Evolutionary conservation across 192 early-diverging fungal species (phyloP), one percentile per base, ranked within the genome.

Genomic region (Coemansia sp.): DNA sequence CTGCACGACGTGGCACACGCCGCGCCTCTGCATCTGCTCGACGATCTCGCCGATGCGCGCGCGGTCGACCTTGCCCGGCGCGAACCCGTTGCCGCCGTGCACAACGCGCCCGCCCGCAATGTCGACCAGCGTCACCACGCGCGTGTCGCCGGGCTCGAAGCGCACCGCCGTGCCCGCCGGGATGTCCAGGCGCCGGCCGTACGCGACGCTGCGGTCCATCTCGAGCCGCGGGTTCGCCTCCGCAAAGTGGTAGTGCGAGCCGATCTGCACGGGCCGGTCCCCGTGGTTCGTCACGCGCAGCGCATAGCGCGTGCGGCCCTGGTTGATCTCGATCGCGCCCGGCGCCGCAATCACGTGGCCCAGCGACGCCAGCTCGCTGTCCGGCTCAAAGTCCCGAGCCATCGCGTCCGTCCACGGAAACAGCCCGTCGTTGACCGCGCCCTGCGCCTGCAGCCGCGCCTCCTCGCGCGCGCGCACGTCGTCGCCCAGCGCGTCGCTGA

Each of bases 231-330:
- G 80, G 69, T 98, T 98, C 31, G 89, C 82, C 73, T 98, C 96
- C 54, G 95, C 92, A 65, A 98, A 92, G 63, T 98, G 96, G 72
- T 89, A 98, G 80, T 98, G 96, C 6, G 92, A 94, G 11, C 96
- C 96, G 38, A 98, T 87, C 80, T 97, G 91, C 56, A 98, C 86
- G 5, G 96, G 92, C 24, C 96, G 83, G 70, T 98, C 96, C 2
- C 96, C 96, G 51, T 87, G 85, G 81, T 98, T 98, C 12, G 87
- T 92, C 16, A 98, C 93, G 4, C 77, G 83, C 27, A 98, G 52
- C 2, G 79, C 64, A 42, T 83, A 56, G 5, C 94, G 84, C 60
- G 68, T 58, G 22, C 95, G 82, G 16, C 90, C 91, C 60, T 84
- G 78, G 72, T 95, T 95, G 54, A 98, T 79, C 28, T 73, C 67